Conservation (phyloP, 345 rosid genomes). For the Syzygium aromaticum region DNA sequence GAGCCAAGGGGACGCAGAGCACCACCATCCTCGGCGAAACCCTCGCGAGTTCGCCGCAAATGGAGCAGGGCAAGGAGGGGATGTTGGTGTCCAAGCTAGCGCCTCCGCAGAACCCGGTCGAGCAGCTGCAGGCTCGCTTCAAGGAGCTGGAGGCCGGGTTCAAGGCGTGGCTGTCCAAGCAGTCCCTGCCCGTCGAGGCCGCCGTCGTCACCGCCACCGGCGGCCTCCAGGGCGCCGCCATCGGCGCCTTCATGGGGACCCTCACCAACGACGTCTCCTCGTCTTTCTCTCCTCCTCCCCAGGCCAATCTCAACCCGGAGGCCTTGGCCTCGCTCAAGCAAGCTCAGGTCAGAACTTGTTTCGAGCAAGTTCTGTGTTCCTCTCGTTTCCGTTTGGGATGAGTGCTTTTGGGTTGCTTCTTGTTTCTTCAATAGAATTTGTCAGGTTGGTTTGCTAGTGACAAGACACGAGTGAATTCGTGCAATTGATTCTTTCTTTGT, state of each 20-base stretch:
- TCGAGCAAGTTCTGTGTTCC: not conserved
- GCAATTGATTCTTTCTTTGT: not conserved
- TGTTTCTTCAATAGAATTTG: not conserved
- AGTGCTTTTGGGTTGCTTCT: not conserved
- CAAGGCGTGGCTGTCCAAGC: conserved; percentile 70
- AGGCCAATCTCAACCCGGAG: conserved; percentile 51
- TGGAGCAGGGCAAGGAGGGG: conserved; percentile 42
- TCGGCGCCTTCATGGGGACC: conserved; percentile 74
- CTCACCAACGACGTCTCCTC: conserved; percentile 53
- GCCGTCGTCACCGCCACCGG: conserved; percentile 69
- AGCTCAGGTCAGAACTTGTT: conserved; percentile 49
- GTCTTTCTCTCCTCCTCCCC: conserved; percentile 31
- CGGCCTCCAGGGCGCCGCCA: conserved; percentile 72
- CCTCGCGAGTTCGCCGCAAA: not conserved
- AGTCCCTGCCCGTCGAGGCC: conserved; percentile 68
- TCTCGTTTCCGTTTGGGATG: not conserved
- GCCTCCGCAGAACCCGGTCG: conserved; percentile 49
- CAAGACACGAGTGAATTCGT: not conserved
- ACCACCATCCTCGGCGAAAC: not conserved
- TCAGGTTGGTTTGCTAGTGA: not conserved
- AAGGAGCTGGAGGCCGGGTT: conserved; percentile 58
- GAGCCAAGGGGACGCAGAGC: not conserved
- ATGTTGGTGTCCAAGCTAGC: conserved; percentile 20
- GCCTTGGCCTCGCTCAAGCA: conserved; percentile 84
- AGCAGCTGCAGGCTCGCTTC: conserved; percentile 40